phyloP scores from a whole-genome alignment of 306 rosid species.

The Rosa rugosa region DNA sequence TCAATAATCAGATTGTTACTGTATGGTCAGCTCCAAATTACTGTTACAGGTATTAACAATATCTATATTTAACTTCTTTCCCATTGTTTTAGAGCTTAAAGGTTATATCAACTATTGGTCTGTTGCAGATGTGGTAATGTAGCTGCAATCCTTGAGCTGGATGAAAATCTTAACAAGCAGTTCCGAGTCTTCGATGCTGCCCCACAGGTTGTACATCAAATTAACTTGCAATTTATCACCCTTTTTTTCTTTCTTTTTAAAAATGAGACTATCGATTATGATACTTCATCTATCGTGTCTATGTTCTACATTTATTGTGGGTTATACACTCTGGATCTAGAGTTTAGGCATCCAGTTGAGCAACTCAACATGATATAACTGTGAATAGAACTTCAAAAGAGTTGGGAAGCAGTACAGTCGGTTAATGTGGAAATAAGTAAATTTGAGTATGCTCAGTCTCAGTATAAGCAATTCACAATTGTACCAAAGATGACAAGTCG shows the following conservation, averaged over 20 bases:
- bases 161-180: constrained; percentile 81
- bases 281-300: constrained; percentile 3
- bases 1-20: constrained; percentile 93
- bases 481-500: neutral
- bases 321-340: neutral
- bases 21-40: constrained; percentile 99
- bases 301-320: constrained; percentile 5
- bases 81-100: constrained; percentile 20
- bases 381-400: neutral
- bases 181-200: constrained; percentile 97
- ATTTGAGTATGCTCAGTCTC: neutral
- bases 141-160: constrained; percentile 94
- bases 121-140: constrained; percentile 90
- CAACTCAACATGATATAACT: neutral
- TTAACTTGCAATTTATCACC: constrained; percentile 20
- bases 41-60: constrained; percentile 75
- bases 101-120: constrained; percentile 24
- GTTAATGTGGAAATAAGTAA: neutral
- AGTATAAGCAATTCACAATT: neutral
- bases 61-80: constrained; percentile 4
- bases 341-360: neutral
- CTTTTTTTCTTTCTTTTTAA: neutral
- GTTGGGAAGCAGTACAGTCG: neutral
- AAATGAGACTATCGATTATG: neutral
- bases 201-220: constrained; percentile 70